phyloP scores from a whole-genome alignment of 1,284 basidiomycete genomes.

The Moniliella sp. region DNA sequence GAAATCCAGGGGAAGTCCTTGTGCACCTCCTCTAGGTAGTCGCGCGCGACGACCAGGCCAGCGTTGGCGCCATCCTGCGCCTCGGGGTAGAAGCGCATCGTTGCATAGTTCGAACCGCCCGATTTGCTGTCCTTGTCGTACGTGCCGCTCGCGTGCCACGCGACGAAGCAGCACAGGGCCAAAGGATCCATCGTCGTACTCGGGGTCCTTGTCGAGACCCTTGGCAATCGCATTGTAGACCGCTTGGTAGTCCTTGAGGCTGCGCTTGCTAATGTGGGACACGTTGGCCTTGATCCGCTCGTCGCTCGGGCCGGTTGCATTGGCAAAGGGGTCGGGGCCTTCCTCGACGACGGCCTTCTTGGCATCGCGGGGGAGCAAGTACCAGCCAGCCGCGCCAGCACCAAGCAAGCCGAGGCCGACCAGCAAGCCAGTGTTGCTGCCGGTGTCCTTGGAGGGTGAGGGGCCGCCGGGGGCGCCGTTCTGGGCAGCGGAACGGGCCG shows the following conservation, averaged over 20 bases:
- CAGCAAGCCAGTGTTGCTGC: no score
- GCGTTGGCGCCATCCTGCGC: conserved; percentile 65
- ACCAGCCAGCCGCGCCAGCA: no score
- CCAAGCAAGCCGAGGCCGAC: no score
- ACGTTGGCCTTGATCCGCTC: no score
- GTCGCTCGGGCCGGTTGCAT: no score
- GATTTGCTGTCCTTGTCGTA: conserved; percentile 50
- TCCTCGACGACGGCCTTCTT: no score
- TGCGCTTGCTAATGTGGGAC: no score
- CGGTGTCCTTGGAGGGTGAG: no score
- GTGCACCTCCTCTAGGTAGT: conserved; percentile 68
- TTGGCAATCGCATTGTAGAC: conserved; percentile 31
- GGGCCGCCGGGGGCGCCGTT: no score
- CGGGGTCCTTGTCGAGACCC: conserved; percentile 16
- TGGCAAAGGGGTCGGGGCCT: no score
- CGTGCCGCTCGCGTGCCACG: conserved; percentile 66
- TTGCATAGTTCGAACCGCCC: conserved; percentile 47
- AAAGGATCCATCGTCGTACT: conserved; percentile 4
- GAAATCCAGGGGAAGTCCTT: conserved; percentile 34
- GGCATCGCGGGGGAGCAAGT: no score
- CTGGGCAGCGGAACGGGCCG: no score
- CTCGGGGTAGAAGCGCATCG: conserved; percentile 30
- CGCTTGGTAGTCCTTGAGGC: conserved; percentile 26
- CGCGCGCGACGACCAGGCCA: conserved; percentile 61
- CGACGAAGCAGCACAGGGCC: conserved; percentile 72